Base-by-base conservation (phyloP, 2,329 filamentous ascomycete genomes). In the Penicillium sp. region DNA sequence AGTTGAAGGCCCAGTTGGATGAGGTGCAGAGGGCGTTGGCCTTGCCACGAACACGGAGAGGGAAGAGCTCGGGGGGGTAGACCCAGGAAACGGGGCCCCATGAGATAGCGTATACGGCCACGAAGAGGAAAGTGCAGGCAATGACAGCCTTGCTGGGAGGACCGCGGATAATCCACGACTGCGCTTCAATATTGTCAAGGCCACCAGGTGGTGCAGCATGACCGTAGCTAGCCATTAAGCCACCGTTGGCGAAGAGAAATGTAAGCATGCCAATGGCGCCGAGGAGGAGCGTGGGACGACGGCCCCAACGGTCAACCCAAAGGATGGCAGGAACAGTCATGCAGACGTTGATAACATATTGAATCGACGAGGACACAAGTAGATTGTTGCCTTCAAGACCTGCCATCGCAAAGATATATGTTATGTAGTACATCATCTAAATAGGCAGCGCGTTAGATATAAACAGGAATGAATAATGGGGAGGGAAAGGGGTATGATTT, bases 321-420 rank as follows among this genome's bases (percentile, higher is more conserved):
- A 93, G 75, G n/a, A 94, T 83, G 1, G 91, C 91, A 0, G 90
- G 90, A 7, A 93, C 75, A 0, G 91, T 94, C 87, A 92, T 91
- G 56, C 88, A 66, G 2, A 94, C 90, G 73, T 93, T 93, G 81
- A 94, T 91, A 67, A 93, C 83, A 72, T 91, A 91, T 71, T 91
- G 87, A 66, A 91, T 91, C 7, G 85, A 86, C 31, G 87, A 89
- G 4, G 89, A 84, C 41, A 90, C 76, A n/a, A 92, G 82, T 29
- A 88, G 84, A 61, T 82, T 84, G 69, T 86, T 82, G 11, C 83
- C 84, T 2, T 76, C 79, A 3, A 90, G 78, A 17, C 89, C 89
- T 21, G 89, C 88, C 90, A 92, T 92, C 9, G 83, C 83, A 71
- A 91, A 91, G 61, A 91, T 84, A 66, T 74, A 74, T 47, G 83